phyloP scores from a whole-genome alignment of 306 rosid genomes.

The Calophaca sinica region DNA sequence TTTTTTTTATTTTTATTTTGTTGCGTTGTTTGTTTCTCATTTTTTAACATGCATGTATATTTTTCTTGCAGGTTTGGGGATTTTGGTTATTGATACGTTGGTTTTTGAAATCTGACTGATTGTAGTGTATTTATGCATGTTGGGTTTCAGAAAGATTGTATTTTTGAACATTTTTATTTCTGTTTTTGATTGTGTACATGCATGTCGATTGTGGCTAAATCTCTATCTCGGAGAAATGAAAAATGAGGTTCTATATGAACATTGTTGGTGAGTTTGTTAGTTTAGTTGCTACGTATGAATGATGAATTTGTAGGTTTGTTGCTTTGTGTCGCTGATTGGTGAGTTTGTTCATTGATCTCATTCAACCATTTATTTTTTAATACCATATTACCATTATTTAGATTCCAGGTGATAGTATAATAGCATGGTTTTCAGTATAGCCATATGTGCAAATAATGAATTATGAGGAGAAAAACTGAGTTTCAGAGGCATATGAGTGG shows the following conservation, averaged over 20 bases:
- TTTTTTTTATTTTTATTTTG: background rate
- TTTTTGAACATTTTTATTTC: background rate
- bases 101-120: background rate
- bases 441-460: background rate
- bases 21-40: background rate
- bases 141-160: background rate
- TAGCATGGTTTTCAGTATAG: background rate
- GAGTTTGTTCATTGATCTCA: background rate
- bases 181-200: background rate
- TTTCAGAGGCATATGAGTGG: background rate
- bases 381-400: background rate
- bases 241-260: background rate
- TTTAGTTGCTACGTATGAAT: background rate
- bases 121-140: conserved; percentile 2
- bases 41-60: background rate
- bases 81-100: background rate
- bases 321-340: background rate
- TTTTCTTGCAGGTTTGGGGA: background rate
- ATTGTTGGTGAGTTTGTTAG: conserved; percentile 9
- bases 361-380: background rate
- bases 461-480: background rate
- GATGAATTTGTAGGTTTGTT: conserved; percentile 12
- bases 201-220: background rate
- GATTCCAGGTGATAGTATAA: background rate
- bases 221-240: too few relatives aligned